Percentiles rank a stretch among this genome's conserved stretches.
Conservation (phyloP, 371 early-diverging fungal genomes). For the Rhizopus delemar region DNA sequence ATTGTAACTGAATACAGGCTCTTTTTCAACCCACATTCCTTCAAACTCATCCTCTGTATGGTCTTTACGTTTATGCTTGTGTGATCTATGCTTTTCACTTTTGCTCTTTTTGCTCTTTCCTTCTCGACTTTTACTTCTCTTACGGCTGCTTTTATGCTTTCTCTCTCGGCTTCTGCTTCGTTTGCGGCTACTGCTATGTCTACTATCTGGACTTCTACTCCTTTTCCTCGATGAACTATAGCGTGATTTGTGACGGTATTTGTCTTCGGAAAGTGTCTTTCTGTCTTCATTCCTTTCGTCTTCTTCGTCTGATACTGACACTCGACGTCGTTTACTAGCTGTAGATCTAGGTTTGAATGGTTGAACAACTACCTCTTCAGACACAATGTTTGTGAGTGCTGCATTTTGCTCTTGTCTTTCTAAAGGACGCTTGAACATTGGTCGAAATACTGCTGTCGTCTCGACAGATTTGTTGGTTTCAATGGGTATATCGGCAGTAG, state of each 20-base stretch:
- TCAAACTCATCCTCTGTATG: conserved; percentile 27
- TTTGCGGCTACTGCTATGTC: conserved; percentile 6
- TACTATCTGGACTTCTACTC: conserved; percentile 25
- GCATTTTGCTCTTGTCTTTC: conserved; percentile 13
- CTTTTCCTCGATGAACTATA: conserved; percentile 19
- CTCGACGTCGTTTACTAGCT: conserved; percentile 27
- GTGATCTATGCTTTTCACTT: conserved; percentile 14
- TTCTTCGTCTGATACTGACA: conserved; percentile 38
- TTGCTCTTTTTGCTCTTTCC: conserved; percentile 11
- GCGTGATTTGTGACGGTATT: neutral
- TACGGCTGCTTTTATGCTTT: conserved; percentile 11
- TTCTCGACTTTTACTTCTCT: conserved; percentile 11
- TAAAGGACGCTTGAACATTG: conserved; percentile 42
- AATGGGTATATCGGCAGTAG: conserved; percentile 19
- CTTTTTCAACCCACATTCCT: conserved; percentile 46
- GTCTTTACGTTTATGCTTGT: conserved; percentile 15
- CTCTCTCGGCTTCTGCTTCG: conserved; percentile 7
- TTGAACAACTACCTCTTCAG: conserved; percentile 44
- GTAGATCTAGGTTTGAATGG: conserved; percentile 38
- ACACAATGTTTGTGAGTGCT: conserved; percentile 21
- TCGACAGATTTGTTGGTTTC: neutral
- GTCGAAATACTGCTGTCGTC: conserved; percentile 35
- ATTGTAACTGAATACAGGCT: conserved; percentile 8
- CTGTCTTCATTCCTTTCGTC: conserved; percentile 32
- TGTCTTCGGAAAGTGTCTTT: conserved; percentile 16